A percentile compares a stretch with the other conserved stretches of the same genome.
Evolutionary conservation across 1,139 yeast genomes (phyloP).

Genomic region (Blastobotrys buckinghamii): DNA sequence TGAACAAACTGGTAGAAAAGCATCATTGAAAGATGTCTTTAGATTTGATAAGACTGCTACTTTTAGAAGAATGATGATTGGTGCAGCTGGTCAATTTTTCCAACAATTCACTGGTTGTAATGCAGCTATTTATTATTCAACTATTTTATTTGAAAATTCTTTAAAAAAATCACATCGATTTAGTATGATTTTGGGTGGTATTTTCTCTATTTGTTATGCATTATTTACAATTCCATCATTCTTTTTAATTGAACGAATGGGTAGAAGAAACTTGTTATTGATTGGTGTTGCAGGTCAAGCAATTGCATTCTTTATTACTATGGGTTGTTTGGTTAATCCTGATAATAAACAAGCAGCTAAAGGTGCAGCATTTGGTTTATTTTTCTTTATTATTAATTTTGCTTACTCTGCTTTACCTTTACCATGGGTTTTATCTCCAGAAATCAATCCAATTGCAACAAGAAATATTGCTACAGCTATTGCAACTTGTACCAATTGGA

Average conservation of each 20-base stretch:
- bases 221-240: conserved; percentile 47
- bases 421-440: conserved; percentile 36
- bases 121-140: conserved; percentile 45
- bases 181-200: conserved; percentile 52
- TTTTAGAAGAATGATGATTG: conserved; percentile 38
- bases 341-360: conserved; percentile 35
- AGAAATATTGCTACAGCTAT: conserved; percentile 49
- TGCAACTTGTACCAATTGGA: conserved; percentile 52
- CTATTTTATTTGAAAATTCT: conserved; percentile 41
- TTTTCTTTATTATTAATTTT: conserved; percentile 48
- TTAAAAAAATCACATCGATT: conserved; percentile 46
- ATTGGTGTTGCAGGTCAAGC: conserved; percentile 42
- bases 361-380: conserved; percentile 49
- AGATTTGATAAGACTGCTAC: conserved; percentile 46
- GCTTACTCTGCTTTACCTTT: conserved; percentile 51
- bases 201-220: conserved; percentile 48
- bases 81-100: conserved; percentile 47
- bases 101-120: conserved; percentile 62
- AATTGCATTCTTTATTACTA: conserved; percentile 64
- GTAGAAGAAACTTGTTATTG: conserved; percentile 58
- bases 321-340: conserved; percentile 47
- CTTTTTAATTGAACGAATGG: conserved; percentile 50
- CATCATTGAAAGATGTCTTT: conserved; percentile 32
- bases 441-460: conserved; percentile 50
- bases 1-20: conserved; percentile 23